A percentile compares a stretch with the other conserved stretches of the same genome.
These are phyloP conservation scores for Globisporangium takayamanum DNA, from an alignment of 352 stramenopile species.

Conservation along the genomic window DNA sequence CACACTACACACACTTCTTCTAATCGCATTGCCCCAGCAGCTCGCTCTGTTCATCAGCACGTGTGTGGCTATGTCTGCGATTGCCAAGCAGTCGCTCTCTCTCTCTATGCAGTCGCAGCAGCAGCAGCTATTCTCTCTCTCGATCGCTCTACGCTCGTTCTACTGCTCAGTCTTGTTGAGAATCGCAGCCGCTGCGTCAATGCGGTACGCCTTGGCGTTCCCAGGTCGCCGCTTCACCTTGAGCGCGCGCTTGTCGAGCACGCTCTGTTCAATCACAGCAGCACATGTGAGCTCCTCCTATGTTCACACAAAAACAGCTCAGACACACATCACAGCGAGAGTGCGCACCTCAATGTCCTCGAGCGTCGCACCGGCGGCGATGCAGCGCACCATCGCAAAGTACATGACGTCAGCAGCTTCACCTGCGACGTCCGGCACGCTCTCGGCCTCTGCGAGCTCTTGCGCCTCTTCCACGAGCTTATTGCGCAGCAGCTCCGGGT, in stretches of 20 bases:
- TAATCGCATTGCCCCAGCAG: too few relatives aligned
- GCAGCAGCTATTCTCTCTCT: neutral
- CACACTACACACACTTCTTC: neutral
- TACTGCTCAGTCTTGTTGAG: slow-evolving; percentile 37
- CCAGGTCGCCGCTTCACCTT: slow-evolving; percentile 90
- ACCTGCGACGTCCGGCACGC: slow-evolving; percentile 83
- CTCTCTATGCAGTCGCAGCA: neutral
- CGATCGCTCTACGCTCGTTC: neutral
- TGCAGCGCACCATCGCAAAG: slow-evolving; percentile 93
- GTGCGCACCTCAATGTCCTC: slow-evolving; percentile 82
- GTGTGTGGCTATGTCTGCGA: neutral
- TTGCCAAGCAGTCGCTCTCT: neutral
- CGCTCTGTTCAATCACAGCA: slow-evolving; percentile 29
- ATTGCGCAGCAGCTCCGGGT: slow-evolving; percentile 88
- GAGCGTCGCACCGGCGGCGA: slow-evolving; percentile 88
- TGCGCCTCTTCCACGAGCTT: slow-evolving; percentile 97
- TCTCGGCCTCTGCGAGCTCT: slow-evolving; percentile 88
- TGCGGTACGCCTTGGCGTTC: slow-evolving; percentile 86
- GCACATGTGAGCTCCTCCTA: neutral
- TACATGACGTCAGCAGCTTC: slow-evolving; percentile 96
- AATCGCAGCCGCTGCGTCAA: slow-evolving; percentile 72
- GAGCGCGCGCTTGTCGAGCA: slow-evolving; percentile 88
- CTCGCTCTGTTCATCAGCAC: neutral
- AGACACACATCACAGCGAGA: neutral
- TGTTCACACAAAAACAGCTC: neutral